Conservation (phyloP, 345 rosid species). For the Aegle marmelos region DNA sequence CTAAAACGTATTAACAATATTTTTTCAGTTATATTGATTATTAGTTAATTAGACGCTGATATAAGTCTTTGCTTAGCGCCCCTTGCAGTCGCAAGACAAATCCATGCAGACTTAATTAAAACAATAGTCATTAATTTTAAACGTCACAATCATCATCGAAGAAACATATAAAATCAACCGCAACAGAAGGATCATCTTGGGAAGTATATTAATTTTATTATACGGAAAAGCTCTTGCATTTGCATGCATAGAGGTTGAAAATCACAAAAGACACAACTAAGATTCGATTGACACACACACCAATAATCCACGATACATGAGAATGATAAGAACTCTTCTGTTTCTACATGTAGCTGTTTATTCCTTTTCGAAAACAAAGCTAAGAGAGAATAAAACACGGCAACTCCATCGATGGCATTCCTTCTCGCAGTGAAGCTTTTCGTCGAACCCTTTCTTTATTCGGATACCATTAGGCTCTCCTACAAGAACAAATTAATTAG, state of each 20-base stretch:
- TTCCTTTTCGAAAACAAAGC: not conserved
- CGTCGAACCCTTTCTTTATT: conserved; percentile 1
- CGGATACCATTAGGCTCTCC: conserved; percentile 2
- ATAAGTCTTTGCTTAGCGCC: no score
- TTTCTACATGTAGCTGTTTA: not conserved
- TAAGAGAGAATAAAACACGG: not conserved
- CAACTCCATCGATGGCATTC: not conserved
- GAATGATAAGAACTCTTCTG: not conserved
- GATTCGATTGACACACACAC: not conserved
- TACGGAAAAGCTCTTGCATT: not conserved
- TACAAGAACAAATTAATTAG: not conserved
- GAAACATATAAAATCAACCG: not conserved
- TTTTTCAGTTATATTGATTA: no score
- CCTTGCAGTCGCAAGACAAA: no score
- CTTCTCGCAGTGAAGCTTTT: not conserved
- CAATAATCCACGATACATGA: not conserved
- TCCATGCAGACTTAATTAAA: not conserved
- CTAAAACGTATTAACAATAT: no score
- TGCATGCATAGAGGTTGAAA: not conserved
- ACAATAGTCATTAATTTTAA: not conserved
- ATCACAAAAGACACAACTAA: not conserved
- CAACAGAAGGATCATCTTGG: not conserved
- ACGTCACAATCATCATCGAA: not conserved
- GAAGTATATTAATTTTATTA: not conserved
- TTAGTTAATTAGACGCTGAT: no score